Evolutionary conservation across 257 asterid species (phyloP), one percentile per base, ranked within the genome.

Genomic region (Thymus quinquecostatus): DNA sequence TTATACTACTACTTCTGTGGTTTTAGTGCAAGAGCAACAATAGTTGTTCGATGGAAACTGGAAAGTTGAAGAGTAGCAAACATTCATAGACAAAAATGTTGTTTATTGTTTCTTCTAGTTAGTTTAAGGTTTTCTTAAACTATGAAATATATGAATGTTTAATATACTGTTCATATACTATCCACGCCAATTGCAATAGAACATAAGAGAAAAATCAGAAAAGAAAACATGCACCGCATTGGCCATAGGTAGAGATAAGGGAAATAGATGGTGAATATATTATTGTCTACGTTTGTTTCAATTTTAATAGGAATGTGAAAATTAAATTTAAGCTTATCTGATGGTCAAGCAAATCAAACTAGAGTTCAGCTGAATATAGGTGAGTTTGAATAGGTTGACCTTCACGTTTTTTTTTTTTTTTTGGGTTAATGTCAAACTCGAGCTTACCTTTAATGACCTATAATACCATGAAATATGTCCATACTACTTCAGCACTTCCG

Each of bases 1-100:
- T 54, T 74, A 70, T n/a, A 70, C n/a, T 69, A 71, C 51, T 60
- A 63, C 68, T 64, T 71, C 3, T 8, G 75, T 43, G 71, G 38
- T n/a, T 50, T 21, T 50, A 56, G 58, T 38, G 41, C 41, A 38
- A 38, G 41, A 36, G n/a, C 14, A 64, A 53, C n/a, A 38, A 69
- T 59, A 66, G 27, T 40, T 65, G 41, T 36, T 54, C 50, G 47
- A 54, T 54, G 10, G 59, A 12, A 69, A 49, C 45, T 54, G 10
- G 59, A 12, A 69, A 49, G 60, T 38, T 41, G 21, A 27, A 33
- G 27, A 32, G n/a, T 30, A 50, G 14, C 41, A 70, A 75, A 44
- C 34, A 54, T 57, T 32, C 44, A 48, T 44, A 44, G 8, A 10
- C 2, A 44, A 21, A 21, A 21, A 21, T 21, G 21, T 21, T 21